phyloP scores from a whole-genome alignment of 208 protist species.

The Spongospora subterranea region DNA sequence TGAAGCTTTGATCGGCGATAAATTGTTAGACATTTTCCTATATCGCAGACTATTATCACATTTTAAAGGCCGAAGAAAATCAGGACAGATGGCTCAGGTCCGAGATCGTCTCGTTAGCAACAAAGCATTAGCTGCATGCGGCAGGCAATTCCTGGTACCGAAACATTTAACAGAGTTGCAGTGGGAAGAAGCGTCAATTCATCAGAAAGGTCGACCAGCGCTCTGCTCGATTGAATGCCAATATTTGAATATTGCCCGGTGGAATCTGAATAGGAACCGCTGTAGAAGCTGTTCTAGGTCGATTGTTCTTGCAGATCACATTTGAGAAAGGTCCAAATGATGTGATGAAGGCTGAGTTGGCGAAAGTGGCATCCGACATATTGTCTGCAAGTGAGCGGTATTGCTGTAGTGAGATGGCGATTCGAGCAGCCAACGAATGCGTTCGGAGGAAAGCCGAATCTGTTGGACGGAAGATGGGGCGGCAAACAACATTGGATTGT shows the following conservation, averaged over 20 bases:
- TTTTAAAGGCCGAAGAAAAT: neutral
- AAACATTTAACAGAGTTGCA: neutral
- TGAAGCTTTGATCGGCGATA: conserved; percentile 54
- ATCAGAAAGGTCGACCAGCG: neutral
- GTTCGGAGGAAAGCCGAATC: neutral
- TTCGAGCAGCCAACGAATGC: neutral
- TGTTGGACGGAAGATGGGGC: neutral
- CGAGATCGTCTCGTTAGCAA: conserved; percentile 20
- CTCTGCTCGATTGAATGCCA: neutral
- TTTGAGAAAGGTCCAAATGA: neutral
- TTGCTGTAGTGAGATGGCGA: neutral
- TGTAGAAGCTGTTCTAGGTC: neutral
- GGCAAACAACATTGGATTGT: too few species aligned
- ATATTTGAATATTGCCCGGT: neutral
- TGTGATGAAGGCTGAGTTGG: neutral
- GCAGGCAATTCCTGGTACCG: neutral
- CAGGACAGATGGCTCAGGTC: neutral
- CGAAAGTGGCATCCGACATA: neutral
- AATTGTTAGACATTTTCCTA: conserved; percentile 44
- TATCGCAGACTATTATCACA: neutral
- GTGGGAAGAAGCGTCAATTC: conserved; percentile 2
- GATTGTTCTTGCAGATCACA: neutral
- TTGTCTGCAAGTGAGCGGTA: neutral
- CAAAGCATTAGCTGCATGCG: conserved; percentile 7
- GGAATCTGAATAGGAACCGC: neutral